Conservation (phyloP, 176 grass and related monocot genomes). For the Lolium perenne region DNA sequence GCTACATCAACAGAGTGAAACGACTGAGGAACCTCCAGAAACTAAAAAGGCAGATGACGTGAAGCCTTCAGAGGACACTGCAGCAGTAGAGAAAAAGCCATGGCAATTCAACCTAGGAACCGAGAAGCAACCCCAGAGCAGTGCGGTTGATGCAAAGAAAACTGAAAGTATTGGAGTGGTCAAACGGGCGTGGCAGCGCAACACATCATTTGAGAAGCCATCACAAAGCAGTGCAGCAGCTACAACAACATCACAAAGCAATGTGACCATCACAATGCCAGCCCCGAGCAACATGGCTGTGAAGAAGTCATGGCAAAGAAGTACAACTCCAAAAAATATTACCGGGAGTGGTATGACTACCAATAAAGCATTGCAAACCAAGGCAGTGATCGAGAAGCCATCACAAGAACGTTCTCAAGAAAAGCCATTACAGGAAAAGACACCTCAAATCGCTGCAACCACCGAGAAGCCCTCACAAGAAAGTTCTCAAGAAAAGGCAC, state of each 20-base stretch:
- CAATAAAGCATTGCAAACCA: too few species aligned
- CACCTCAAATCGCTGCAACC: conserved; percentile 9
- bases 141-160: conserved; percentile 43
- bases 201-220: conserved; percentile 32
- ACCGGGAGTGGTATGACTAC: not conserved
- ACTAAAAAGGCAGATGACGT: conserved; percentile 17
- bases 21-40: conserved; percentile 38
- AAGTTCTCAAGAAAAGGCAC: conserved; percentile 27
- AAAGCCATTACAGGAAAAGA: conserved; percentile 6
- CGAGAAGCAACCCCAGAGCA: conserved; percentile 52
- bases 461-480: conserved; percentile 35
- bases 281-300: conserved; percentile 10
- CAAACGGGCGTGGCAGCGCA: conserved; percentile 58
- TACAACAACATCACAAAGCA: conserved; percentile 44
- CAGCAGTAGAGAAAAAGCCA: conserved; percentile 33
- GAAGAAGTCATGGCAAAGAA: conserved; percentile 57
- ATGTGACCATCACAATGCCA: conserved; percentile 19
- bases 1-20: conserved; percentile 37
- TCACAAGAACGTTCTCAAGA: conserved; percentile 11
- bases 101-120: conserved; percentile 44
- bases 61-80: conserved; percentile 38
- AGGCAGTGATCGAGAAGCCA: conserved; percentile 5
- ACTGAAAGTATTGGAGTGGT: conserved; percentile 36
- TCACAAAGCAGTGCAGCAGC: conserved; percentile 29
- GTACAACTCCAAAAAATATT: conserved; percentile 33